Evolutionary conservation across 768 basidiomycete genomes (phyloP).

Genomic region (Kwoniella sp.): DNA sequence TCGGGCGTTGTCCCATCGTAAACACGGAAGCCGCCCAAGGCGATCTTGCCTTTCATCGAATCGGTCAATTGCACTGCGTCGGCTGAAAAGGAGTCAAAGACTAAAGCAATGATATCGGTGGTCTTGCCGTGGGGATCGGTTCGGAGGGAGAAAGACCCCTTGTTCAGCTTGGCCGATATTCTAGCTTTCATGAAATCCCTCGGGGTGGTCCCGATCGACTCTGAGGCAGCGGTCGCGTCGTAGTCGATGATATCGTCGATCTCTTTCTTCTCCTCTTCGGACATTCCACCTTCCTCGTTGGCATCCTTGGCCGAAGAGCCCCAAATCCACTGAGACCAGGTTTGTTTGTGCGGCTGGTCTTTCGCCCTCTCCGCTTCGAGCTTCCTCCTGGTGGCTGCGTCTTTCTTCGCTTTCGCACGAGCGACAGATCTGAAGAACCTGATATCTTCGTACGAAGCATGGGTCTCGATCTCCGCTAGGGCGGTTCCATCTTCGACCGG

Average conservation of each 20-base stretch:
- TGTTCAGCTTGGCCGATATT: constrained; percentile 74
- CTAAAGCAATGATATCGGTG: constrained; percentile 76
- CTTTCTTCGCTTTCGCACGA: constrained; percentile 81
- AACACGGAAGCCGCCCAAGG: constrained; percentile 80
- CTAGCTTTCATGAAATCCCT: constrained; percentile 77
- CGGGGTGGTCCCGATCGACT: constrained; percentile 67
- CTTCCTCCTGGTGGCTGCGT: constrained; percentile 69
- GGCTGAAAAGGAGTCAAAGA: constrained; percentile 84
- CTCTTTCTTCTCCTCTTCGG: constrained; percentile 84
- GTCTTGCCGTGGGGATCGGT: constrained; percentile 66
- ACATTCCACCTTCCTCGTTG: constrained; percentile 62
- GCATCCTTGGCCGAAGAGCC: constrained; percentile 63
- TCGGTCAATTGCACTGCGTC: constrained; percentile 80
- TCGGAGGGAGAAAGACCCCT: constrained; percentile 82
- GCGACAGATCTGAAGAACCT: constrained; percentile 96
- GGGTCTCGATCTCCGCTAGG: constrained; percentile 72
- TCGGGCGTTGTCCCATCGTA: constrained; percentile 84
- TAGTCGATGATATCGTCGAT: constrained; percentile 88
- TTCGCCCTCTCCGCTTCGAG: constrained; percentile 69
- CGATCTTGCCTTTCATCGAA: constrained; percentile 80
- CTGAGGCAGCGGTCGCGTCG: constrained; percentile 75
- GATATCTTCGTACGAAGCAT: constrained; percentile 89
- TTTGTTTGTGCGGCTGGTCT: constrained; percentile 62
- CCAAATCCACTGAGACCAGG: constrained; percentile 73
- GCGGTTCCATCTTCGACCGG: constrained; percentile 56